Evolutionary conservation across 495 filamentous ascomycete genomes (phyloP), one percentile per base, ranked within the genome.

Genomic region (Gamarada debralockiae): DNA sequence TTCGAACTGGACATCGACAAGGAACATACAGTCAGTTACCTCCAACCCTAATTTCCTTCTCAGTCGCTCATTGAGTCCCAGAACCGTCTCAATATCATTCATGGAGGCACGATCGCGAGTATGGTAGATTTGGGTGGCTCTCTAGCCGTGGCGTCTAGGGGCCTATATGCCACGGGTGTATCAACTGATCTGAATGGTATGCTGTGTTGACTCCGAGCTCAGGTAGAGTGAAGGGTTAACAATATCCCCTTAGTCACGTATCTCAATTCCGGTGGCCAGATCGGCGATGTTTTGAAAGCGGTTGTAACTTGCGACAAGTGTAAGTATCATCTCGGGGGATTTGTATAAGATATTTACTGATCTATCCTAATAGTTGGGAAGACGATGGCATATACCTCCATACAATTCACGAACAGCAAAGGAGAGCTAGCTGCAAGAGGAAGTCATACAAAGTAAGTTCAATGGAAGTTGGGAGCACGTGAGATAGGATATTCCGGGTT

Each of bases 91-190:
- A 84, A 82, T 42, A 96, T 90, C 45, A 76, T 97, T 55, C 93
- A 98, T 72, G 93, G 93, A 39, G 93, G 92, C 33, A 95, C 93
- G 15, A 91, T 97, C 61, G 92, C 93, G 15, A 90, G 86, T 68
- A 90, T 97, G 86, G 83, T 96, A 39, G 93, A 98, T 61, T 78
- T 97, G 0, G 93, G 93, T 3, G 93, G 93, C 15, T 96, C 90
- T 8, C 73, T 98, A 17, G 93, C 92, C 4, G 92, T 98, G 23
- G 92, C 93, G 22, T 97, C 93, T 2, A 82, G 81, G 56, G 93
- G 93, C 0, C 72, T 95, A 1, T 95, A 83, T 61, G 79, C 89
- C 20, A 98, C 93, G 0, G 93, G 93, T 7, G 92, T 98, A 5
- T 91, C 89, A 0, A 97, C 93, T 0, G 93, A 98, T 65, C 63